Conservation (phyloP, 805 yeast species). For the Kockiozyma suomiensis region DNA sequence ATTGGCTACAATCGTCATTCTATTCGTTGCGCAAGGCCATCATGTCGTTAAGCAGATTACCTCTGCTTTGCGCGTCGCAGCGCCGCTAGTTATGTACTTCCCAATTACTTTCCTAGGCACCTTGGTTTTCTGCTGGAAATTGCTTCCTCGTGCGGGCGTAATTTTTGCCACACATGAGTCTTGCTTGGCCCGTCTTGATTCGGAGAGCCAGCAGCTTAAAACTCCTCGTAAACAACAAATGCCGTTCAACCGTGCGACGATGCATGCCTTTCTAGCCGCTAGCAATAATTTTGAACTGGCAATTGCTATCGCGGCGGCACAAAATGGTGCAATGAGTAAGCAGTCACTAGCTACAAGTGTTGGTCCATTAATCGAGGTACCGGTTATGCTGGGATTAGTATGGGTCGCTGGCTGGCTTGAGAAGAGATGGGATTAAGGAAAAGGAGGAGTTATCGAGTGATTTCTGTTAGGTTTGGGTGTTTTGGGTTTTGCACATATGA, state of each 20-base stretch:
- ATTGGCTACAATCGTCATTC: slow-evolving; percentile 52
- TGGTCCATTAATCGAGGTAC: slow-evolving; percentile 61
- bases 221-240: slow-evolving; percentile 42
- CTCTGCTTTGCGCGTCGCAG: slow-evolving; percentile 52
- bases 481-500: neutral
- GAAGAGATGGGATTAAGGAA: neutral
- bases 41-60: slow-evolving; percentile 52
- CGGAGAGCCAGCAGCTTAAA: neutral
- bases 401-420: slow-evolving; percentile 4
- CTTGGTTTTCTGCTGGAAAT: slow-evolving; percentile 39
- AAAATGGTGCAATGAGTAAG: slow-evolving; percentile 54
- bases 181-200: neutral
- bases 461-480: neutral
- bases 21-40: slow-evolving; percentile 55
- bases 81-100: slow-evolving; percentile 54
- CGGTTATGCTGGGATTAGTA: slow-evolving; percentile 46
- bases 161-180: neutral
- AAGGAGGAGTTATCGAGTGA: neutral
- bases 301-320: slow-evolving; percentile 55
- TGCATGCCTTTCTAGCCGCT: slow-evolving; percentile 61
- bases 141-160: slow-evolving; percentile 4
- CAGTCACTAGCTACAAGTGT: slow-evolving; percentile 61
- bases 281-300: slow-evolving; percentile 61
- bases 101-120: slow-evolving; percentile 51
- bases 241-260: slow-evolving; percentile 46